Base-by-base conservation (phyloP, 2,329 filamentous ascomycete species). In the Lachnellula hyalina region DNA sequence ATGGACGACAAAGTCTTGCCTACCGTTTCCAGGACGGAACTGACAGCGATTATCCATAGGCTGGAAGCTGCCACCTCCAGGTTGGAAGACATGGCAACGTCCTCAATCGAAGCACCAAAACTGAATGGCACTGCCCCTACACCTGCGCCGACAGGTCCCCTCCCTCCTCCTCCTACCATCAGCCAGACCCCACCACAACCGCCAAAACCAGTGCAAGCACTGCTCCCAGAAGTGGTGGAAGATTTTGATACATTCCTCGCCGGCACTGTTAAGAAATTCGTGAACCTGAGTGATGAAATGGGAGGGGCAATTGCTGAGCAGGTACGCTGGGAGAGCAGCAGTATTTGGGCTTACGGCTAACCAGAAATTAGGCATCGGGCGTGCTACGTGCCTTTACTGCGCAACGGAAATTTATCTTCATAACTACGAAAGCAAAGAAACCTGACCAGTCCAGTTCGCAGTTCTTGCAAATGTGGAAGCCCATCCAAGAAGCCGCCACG, bases 11-110 rank as follows among this genome's bases (percentile, higher is more conserved):
- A 63, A 55, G 50, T 62, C n/a, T 50, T 65, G 4, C 59, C 62
- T n/a, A 59, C 55, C 21, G 58, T 64, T 38, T 57, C 58, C 25
- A 51, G 58, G 36, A 56, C 48, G 36, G 60, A 65, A 56, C 67
- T 69, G 56, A 67, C 62, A 55, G 44, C 62, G 54, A 59, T 68
- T 34, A 69, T 77, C 54, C 61, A 63, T 71, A 99, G 94, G 75
- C 88, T 99, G 65, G 94, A 99, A 80, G 94, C 94, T 71, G 94
- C 94, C 40, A 99, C 94, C 51, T 94, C 91, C 61, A 86, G 94
- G 56, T 84, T 99, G 54, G 94, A 99, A 77, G 94, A 99, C 72
- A 96, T 99, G 68, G 93, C 94, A 46, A 85, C 89, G 62, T 87
- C 90, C 15, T 83, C 81, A 52, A 75, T 82, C 63, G 85, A 87